A percentile compares a stretch with the other conserved stretches of the same genome.
Evolutionary conservation across 2,329 filamentous ascomycete species (phyloP).

Genomic region (Trichophyton equinum): DNA sequence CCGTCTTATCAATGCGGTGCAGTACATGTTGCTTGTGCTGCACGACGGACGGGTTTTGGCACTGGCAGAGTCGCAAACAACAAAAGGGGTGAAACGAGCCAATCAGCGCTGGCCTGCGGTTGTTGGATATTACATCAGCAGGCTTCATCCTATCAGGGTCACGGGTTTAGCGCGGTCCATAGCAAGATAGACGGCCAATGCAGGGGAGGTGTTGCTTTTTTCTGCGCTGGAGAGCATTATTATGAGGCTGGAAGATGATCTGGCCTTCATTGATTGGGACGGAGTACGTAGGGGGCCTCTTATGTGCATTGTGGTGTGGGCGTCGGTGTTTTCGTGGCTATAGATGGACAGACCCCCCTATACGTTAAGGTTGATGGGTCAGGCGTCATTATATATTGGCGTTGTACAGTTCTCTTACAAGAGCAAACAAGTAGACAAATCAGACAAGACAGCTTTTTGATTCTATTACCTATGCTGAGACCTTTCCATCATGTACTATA

Average conservation of each 20-base stretch:
- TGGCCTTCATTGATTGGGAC: too few species aligned
- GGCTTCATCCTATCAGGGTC: not conserved
- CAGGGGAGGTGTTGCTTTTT: too few species aligned
- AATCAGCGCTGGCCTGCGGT: not conserved
- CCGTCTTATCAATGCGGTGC: not conserved
- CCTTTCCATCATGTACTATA: conserved; percentile 5
- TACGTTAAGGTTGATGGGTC: not conserved
- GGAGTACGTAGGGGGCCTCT: too few species aligned
- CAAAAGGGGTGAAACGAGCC: not conserved
- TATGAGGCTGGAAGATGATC: too few species aligned
- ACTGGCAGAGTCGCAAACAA: not conserved
- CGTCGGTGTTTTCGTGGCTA: too few species aligned
- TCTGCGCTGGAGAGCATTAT: too few species aligned
- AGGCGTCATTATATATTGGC: not conserved
- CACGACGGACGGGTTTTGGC: not conserved
- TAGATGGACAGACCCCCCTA: not conserved
- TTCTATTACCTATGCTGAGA: conserved; percentile 3
- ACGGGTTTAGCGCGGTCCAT: not conserved
- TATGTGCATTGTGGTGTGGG: too few species aligned
- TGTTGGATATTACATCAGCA: not conserved
- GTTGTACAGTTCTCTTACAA: not conserved
- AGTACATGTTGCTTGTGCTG: not conserved
- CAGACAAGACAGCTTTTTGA: conserved; percentile 1
- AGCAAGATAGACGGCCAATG: too few species aligned
- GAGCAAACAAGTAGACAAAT: not conserved